A percentile compares a stretch with the other conserved stretches of the same genome.
Conservation (phyloP, 768 basidiomycete species). For the Baorangia bicolor region DNA sequence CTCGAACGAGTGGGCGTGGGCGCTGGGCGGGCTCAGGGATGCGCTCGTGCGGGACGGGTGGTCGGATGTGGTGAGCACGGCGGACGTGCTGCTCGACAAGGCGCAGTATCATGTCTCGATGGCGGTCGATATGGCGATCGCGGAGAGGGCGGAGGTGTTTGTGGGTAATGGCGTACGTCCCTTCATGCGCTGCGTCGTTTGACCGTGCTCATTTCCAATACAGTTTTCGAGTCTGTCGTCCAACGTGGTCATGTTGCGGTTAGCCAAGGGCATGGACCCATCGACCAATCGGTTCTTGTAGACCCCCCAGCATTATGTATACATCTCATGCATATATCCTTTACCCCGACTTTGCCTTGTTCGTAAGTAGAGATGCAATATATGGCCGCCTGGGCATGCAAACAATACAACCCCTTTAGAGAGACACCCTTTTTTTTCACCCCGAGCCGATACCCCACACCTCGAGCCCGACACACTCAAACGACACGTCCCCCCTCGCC, state of each 20-base stretch:
- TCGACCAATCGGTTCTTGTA: constrained; percentile 44
- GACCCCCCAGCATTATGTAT: constrained; percentile 4
- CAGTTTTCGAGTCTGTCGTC: constrained; percentile 50
- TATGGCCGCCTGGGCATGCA: no score
- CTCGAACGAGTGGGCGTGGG: constrained; percentile 51
- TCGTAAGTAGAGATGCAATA: no score
- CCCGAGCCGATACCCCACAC: constrained; percentile 73
- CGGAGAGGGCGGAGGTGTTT: constrained; percentile 56
- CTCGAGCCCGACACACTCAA: constrained; percentile 90
- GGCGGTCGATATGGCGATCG: constrained; percentile 63
- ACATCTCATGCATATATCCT: no score
- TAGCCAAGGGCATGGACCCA: constrained; percentile 43
- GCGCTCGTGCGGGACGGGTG: constrained; percentile 49
- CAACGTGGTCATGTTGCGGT: constrained; percentile 48
- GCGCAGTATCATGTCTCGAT: constrained; percentile 48
- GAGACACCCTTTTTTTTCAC: no score
- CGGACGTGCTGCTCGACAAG: constrained; percentile 41
- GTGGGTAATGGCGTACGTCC: constrained; percentile 58
- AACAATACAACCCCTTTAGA: no score
- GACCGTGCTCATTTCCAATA: background rate
- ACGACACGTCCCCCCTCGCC: constrained; percentile 49
- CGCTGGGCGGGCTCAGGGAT: constrained; percentile 37
- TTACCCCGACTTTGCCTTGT: no score
- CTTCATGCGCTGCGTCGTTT: background rate
- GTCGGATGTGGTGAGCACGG: constrained; percentile 44